Base-by-base conservation (phyloP, 345 rosid species). In the Populus davidiana region DNA sequence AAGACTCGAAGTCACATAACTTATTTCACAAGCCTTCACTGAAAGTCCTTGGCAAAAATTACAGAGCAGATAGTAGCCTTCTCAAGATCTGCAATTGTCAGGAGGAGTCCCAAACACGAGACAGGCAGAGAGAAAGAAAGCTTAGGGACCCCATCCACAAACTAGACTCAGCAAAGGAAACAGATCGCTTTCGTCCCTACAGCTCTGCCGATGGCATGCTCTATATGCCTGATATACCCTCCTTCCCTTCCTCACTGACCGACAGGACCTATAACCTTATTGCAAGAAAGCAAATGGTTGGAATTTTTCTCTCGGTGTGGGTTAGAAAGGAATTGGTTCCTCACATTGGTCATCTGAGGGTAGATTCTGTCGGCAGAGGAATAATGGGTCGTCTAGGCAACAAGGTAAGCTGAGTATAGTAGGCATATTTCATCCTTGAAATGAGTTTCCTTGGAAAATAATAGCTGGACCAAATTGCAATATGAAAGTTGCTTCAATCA, bases 221-320 rank as follows among this genome's bases (percentile, higher is more conserved):
- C 39, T 75, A 74, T 18, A 75, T 80, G 23, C 82, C 82, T 67
- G 84, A 84, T 77, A 74, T 71, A 11, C 86, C 85, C 12, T 64
- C 83, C 20, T 74, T 88, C 3, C 64, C 85, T 3, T 74, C 41
- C 67, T 50, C 82, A 50, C 77, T 81, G 2, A 70, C 83, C 35
- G 75, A 79, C 38, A 74, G 86, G 91, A 74, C 80, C 73, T 96
- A 91, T 72, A 71, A 88, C n/a, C 87, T 96, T 44, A 82, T 96
- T 31, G 85, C 92, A 2, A 90, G 95, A 83, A 96, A 94, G 90
- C 96, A 96, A 81, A 92, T 96, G 99, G 99, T 96, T 7, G 98
- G 97, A n/a, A 80, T 96, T 67, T 96, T 96, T 83, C 87, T 96
- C 5, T 88, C 98, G 0, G 86, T 96, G 23, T 94, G 99, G 99